Percentiles rank a stretch among this genome's conserved stretches.
phyloP scores from a whole-genome alignment of 352 stramenopile genomes.

The Globisporangium irregulare region DNA sequence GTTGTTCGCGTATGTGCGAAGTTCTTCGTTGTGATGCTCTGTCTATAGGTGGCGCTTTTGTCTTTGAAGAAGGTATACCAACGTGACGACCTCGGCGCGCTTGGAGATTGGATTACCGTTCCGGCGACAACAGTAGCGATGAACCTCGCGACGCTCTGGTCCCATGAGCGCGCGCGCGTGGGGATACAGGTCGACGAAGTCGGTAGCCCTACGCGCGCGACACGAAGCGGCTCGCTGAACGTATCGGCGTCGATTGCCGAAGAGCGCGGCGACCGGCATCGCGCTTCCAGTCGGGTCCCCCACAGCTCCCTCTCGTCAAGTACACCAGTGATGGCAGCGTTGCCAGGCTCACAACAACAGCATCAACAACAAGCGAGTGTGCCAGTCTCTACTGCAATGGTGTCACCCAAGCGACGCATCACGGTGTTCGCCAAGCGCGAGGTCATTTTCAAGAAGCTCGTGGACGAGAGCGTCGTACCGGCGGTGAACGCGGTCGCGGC shows the following conservation, averaged over 20 bases:
- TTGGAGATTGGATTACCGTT: neutral
- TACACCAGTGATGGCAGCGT: neutral
- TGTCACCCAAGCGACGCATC: slow-evolving; percentile 4
- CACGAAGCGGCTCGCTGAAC: neutral
- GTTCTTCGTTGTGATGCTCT: neutral
- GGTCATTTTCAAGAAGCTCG: slow-evolving; percentile 29
- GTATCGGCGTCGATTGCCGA: slow-evolving; percentile 11
- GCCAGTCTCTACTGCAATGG: neutral
- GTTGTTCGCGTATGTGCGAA: neutral
- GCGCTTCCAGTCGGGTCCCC: neutral
- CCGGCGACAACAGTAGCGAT: slow-evolving; percentile 19
- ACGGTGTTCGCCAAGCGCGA: slow-evolving; percentile 22
- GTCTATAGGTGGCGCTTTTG: neutral
- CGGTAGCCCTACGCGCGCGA: neutral
- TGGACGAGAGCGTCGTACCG: slow-evolving; percentile 38
- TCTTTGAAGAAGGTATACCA: neutral
- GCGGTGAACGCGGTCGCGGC: neutral
- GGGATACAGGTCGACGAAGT: slow-evolving; percentile 14
- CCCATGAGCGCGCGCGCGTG: slow-evolving; percentile 45
- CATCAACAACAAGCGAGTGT: slow-evolving; percentile 8
- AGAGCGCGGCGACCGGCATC: neutral
- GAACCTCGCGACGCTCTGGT: slow-evolving; percentile 56
- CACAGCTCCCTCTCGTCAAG: neutral
- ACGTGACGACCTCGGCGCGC: neutral
- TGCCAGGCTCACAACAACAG: slow-evolving; percentile 7